Percentiles rank a stretch among this genome's conserved stretches.
Evolutionary conservation across 495 filamentous ascomycete genomes (phyloP).

Genomic region (Podospora pseudopauciseta): DNA sequence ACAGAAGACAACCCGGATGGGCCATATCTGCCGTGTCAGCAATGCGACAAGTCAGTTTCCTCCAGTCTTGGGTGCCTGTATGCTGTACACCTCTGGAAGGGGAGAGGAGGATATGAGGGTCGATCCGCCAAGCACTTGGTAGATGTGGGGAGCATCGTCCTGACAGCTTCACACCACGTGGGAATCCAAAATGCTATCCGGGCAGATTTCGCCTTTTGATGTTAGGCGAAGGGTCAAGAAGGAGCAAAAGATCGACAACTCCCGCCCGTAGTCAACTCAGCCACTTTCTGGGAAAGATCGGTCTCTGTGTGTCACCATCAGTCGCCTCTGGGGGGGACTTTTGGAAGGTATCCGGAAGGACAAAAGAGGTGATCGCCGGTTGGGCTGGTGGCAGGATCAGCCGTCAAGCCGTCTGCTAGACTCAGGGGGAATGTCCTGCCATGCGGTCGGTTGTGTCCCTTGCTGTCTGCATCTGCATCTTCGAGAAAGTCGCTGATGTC

Average conservation of each 20-base stretch:
- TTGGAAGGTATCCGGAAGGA: background rate
- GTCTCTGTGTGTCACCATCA: background rate
- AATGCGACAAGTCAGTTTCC: background rate
- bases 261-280: background rate
- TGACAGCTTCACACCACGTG: constrained; percentile 4
- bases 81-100: constrained; percentile 3
- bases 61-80: background rate
- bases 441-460: constrained; percentile 3
- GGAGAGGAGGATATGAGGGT: constrained; percentile 20
- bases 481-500: background rate
- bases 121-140: constrained; percentile 17
- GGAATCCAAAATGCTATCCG: background rate
- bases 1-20: background rate
- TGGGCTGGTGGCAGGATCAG: background rate
- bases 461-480: constrained; percentile 14
- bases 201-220: background rate
- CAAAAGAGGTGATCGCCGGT: background rate
- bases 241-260: background rate
- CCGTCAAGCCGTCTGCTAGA: background rate
- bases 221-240: background rate
- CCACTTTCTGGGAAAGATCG: background rate
- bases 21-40: background rate
- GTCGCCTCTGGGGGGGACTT: no score
- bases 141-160: background rate
- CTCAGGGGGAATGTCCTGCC: background rate